Percentiles rank a stretch among this genome's conserved stretches.
Conservation (phyloP, 352 stramenopile genomes). For the Aphanomyces cochlioides region DNA sequence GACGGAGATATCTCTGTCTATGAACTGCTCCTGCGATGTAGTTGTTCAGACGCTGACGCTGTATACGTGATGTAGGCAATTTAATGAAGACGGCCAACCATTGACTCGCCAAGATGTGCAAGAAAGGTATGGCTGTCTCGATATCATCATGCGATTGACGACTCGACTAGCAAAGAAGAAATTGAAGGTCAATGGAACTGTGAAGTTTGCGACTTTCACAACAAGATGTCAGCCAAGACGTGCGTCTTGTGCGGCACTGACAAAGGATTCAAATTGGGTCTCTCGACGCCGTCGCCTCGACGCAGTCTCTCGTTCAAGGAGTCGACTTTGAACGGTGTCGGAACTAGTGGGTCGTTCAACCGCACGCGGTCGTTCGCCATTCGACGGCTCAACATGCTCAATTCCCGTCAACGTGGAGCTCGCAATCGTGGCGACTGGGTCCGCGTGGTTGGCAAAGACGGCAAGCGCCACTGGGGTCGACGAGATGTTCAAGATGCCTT, state of each 20-base stretch:
- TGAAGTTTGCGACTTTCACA: slow-evolving; percentile 86
- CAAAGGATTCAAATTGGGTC: slow-evolving; percentile 67
- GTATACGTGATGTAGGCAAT: slow-evolving; percentile 49
- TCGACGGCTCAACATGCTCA: slow-evolving; percentile 84
- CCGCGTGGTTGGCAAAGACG: slow-evolving; percentile 71
- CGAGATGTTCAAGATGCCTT: slow-evolving; percentile 37
- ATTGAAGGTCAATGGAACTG: slow-evolving; percentile 82
- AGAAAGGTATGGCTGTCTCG: slow-evolving; percentile 40
- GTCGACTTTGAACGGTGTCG: slow-evolving; percentile 28
- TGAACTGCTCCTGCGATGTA: neutral
- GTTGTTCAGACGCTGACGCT: neutral
- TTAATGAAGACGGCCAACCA: slow-evolving; percentile 81
- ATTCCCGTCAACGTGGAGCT: slow-evolving; percentile 68
- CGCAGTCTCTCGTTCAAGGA: slow-evolving; percentile 28
- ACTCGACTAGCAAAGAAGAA: slow-evolving; percentile 55
- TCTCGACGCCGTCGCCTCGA: slow-evolving; percentile 42
- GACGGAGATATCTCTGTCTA: neutral
- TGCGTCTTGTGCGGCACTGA: slow-evolving; percentile 82
- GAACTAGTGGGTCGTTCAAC: slow-evolving; percentile 69
- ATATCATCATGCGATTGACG: no score
- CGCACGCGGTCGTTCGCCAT: slow-evolving; percentile 82
- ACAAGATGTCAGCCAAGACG: slow-evolving; percentile 70
- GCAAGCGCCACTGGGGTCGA: slow-evolving; percentile 81
- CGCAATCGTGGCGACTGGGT: slow-evolving; percentile 82
- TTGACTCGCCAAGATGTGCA: slow-evolving; percentile 85